These are phyloP conservation scores for Exophiala xenobiotica DNA, from an alignment of 2,329 filamentous ascomycete species.

Conservation along the genomic window DNA sequence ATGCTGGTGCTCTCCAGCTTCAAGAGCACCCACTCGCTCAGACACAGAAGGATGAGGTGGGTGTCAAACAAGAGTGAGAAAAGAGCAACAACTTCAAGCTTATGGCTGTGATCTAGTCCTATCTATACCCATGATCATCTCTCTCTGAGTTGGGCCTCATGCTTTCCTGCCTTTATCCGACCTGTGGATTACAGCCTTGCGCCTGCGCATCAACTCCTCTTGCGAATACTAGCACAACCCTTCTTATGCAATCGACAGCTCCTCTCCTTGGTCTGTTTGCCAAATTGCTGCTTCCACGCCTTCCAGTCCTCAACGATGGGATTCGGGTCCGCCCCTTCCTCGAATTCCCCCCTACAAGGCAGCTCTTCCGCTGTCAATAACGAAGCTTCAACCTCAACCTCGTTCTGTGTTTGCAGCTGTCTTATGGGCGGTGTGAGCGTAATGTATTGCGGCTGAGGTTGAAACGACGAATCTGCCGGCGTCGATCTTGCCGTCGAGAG, in stretches of 20 bases:
- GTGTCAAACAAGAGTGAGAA: too few species aligned
- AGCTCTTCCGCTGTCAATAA: neutral
- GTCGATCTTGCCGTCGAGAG: neutral
- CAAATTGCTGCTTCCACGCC: slow-evolving; percentile 10
- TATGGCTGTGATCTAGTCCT: too few species aligned
- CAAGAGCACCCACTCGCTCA: too few species aligned
- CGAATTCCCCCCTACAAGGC: neutral
- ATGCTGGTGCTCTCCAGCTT: too few species aligned
- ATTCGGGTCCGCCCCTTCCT: neutral
- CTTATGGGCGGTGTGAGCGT: slow-evolving; percentile 3
- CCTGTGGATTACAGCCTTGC: too few species aligned
- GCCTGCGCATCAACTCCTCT: neutral
- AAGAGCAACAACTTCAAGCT: too few species aligned
- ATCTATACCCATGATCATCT: neutral
- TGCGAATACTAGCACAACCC: neutral
- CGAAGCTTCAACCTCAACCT: neutral
- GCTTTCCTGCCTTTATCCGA: neutral
- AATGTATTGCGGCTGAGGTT: slow-evolving; percentile 12
- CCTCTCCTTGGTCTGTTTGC: neutral
- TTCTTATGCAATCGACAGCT: neutral
- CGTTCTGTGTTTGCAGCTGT: neutral
- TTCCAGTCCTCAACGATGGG: slow-evolving; percentile 4
- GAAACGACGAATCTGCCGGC: slow-evolving; percentile 1
- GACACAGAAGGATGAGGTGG: too few species aligned
- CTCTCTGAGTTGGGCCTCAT: neutral